Evolutionary conservation across 148 eudicot species (phyloP).

Genomic region (Chenopodium suecicum): DNA sequence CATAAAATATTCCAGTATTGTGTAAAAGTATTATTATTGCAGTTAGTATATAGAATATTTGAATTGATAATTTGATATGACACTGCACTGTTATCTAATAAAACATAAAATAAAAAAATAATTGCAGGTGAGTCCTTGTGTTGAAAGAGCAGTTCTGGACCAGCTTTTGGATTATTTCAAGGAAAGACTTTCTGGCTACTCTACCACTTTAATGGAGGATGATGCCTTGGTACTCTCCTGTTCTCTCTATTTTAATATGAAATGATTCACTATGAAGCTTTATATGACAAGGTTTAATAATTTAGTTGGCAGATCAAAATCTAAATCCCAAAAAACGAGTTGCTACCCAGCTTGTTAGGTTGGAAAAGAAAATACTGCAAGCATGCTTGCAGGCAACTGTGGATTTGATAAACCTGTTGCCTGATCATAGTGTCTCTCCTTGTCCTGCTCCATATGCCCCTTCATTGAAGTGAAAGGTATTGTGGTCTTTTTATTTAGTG

Average conservation of each 20-base stretch:
- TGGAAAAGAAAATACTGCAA: conserved; percentile 86
- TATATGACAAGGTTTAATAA: conserved; percentile 20
- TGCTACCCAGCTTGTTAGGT: conserved; percentile 85
- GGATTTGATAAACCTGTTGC: conserved; percentile 67
- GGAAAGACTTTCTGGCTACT: conserved; percentile 66
- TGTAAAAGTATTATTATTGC: too few species aligned
- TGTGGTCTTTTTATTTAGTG: conserved; percentile 4
- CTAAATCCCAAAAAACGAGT: conserved; percentile 83
- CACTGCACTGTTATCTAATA: neutral
- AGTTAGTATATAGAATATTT: neutral
- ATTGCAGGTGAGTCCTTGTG: conserved; percentile 83
- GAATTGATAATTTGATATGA: neutral
- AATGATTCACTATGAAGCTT: conserved; percentile 9
- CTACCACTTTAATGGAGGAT: conserved; percentile 74
- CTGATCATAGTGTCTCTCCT: conserved; percentile 82
- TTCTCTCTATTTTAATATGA: neutral
- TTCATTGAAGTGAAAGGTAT: conserved; percentile 55
- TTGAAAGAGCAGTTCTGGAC: conserved; percentile 87
- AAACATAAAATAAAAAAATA: neutral
- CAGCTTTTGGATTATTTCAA: conserved; percentile 78
- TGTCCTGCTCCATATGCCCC: conserved; percentile 98
- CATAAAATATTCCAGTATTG: too few species aligned
- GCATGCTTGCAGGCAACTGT: conserved; percentile 71
- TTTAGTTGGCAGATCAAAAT: conserved; percentile 66
- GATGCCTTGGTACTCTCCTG: conserved; percentile 60